Conservation (phyloP, 2,329 filamentous ascomycete genomes). For the Penicillium freii region DNA sequence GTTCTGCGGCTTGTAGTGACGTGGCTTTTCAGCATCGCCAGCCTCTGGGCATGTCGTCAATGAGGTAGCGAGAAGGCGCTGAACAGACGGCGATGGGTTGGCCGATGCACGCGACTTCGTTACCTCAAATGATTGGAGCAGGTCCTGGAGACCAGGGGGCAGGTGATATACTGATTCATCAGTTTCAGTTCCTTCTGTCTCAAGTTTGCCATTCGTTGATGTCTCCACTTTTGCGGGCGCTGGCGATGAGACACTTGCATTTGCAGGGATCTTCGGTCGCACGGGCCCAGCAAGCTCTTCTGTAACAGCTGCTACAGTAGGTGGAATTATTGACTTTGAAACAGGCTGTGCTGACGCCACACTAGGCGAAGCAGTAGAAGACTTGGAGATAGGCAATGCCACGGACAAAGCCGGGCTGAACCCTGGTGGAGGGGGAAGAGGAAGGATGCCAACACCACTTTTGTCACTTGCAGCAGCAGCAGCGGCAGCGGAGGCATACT, state of each 20-base stretch:
- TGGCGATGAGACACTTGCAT: conserved; percentile 43
- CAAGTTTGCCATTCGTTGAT: conserved; percentile 51
- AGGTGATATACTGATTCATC: conserved; percentile 91
- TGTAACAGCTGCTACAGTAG: conserved; percentile 31
- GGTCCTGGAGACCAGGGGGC: conserved; percentile 80
- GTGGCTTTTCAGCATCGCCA: conserved; percentile 75
- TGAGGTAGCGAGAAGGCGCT: conserved; percentile 73
- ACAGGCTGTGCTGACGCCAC: conserved; percentile 51
- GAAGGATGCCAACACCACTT: conserved; percentile 84
- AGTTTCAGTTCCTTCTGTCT: conserved; percentile 50
- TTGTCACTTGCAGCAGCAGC: conserved; percentile 89
- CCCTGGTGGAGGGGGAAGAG: conserved; percentile 84
- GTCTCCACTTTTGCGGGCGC: conserved; percentile 49
- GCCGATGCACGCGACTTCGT: conserved; percentile 68
- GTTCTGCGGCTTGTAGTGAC: conserved; percentile 79
- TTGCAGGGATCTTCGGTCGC: conserved; percentile 54
- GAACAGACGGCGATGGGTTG: conserved; percentile 62
- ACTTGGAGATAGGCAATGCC: conserved; percentile 52
- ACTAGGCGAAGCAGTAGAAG: conserved; percentile 59
- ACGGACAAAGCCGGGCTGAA: conserved; percentile 51
- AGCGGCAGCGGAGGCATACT: conserved; percentile 94
- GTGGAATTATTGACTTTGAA: conserved; percentile 39
- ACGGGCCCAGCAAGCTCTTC: conserved; percentile 41
- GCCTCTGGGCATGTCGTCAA: conserved; percentile 71
- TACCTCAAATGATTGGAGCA: conserved; percentile 85